Conservation (phyloP, 2,329 filamentous ascomycete genomes). For the Penicillium sp. region DNA sequence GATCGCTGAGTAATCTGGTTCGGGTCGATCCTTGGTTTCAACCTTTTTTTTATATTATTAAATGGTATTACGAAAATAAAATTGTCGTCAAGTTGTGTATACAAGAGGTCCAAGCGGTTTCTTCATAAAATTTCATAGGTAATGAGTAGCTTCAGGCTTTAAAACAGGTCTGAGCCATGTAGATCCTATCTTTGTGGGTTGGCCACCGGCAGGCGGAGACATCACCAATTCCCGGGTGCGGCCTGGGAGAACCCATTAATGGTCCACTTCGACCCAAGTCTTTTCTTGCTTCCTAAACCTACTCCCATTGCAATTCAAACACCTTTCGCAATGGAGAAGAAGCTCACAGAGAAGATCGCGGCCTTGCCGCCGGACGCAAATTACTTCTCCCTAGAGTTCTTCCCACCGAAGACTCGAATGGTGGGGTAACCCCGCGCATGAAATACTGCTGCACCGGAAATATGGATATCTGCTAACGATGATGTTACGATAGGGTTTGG, state of each 20-base stretch:
- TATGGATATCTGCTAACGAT: conserved; percentile 24
- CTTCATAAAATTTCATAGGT: not conserved
- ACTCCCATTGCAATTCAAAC: conserved; percentile 17
- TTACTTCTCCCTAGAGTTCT: conserved; percentile 99
- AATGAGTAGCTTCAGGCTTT: not conserved
- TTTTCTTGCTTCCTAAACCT: conserved; percentile 19
- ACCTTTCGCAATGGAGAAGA: conserved; percentile 68
- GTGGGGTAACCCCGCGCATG: conserved; percentile 43
- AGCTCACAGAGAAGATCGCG: conserved; percentile 93
- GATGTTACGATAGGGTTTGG: conserved; percentile 63
- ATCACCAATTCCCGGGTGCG: conserved; percentile 18
- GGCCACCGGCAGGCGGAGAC: conserved; percentile 19
- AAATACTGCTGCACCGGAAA: conserved; percentile 2
- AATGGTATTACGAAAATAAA: not conserved
- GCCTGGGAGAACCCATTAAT: conserved; percentile 1
- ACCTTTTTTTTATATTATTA: not conserved
- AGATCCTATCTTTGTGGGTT: conserved; percentile 8
- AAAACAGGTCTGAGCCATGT: not conserved
- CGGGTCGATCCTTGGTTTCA: conserved; percentile 1
- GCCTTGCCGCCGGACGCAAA: conserved; percentile 76
- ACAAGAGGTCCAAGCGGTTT: not conserved
- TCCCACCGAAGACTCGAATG: conserved; percentile 95
- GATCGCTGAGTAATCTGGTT: conserved; percentile 16
- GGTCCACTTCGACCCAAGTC: conserved; percentile 19
- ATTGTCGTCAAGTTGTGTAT: not conserved